phyloP scores from a whole-genome alignment of 2,329 filamentous ascomycete species.

The Cryoendolithus antarcticus region DNA sequence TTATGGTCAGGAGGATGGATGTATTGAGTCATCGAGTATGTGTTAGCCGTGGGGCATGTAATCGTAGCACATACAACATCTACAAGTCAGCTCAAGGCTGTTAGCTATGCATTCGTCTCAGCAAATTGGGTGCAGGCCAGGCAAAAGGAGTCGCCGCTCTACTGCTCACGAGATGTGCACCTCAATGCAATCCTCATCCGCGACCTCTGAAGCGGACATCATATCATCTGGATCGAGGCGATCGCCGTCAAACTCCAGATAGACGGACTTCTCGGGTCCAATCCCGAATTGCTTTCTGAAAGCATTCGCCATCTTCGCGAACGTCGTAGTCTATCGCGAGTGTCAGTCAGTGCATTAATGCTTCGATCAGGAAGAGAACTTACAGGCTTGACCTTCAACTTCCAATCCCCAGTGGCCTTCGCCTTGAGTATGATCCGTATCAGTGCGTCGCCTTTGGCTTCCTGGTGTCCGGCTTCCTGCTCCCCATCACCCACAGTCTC shows the following conservation, averaged over 20 bases:
- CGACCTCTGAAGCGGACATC: constrained; percentile 57
- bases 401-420: constrained; percentile 38
- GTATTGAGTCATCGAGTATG: too few species aligned
- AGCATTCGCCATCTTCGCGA: constrained; percentile 49
- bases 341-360: background rate
- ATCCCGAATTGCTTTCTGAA: constrained; percentile 48
- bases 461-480: constrained; percentile 18
- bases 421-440: constrained; percentile 38
- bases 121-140: too few species aligned
- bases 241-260: constrained; percentile 66
- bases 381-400: constrained; percentile 37
- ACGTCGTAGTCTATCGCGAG: constrained; percentile 39
- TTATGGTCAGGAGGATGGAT: too few species aligned
- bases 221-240: constrained; percentile 47
- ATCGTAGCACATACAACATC: background rate
- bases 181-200: constrained; percentile 64
- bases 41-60: background rate
- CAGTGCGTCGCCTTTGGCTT: constrained; percentile 17
- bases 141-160: too few species aligned
- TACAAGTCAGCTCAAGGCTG: too few species aligned
- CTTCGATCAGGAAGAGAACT: constrained; percentile 10
- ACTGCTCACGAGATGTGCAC: constrained; percentile 47
- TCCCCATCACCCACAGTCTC: constrained; percentile 8
- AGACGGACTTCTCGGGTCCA: constrained; percentile 40
- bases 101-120: too few species aligned